Evolutionary conservation across 257 asterid genomes (phyloP), one percentile per base, ranked within the genome.

Genomic region (Penstemon davidsonii): DNA sequence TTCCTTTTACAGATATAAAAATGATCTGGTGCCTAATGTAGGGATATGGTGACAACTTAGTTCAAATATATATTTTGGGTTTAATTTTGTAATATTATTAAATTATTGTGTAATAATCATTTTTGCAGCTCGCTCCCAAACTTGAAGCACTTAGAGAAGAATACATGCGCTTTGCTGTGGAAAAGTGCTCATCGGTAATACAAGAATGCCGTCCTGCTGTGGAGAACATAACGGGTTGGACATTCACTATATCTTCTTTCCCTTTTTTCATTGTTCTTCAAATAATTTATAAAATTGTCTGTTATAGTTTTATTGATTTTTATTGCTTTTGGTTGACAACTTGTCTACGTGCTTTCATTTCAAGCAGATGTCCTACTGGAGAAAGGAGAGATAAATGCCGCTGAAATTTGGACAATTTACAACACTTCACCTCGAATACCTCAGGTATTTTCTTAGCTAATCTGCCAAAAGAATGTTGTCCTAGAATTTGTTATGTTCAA

Each of bases 111-210:
- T 15, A 59, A 6, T 60, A 43, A 64, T 67, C 41, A 74, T 76
- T 61, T 73, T 69, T 82, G 68, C 88, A 93, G 99, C 87, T 90
- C 61, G 90, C 92, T 78, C 64, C 96, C 53, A 90, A 93, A 87
- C 85, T 93, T 62, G 96, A 90, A 86, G 97, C 96, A 64, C 94
- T 93, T 45, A 83, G 97, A 79, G 95, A 90, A 67, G 99, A 93
- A 73, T 93, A 90, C 78, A 78, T 90, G 87, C 88, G 96, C 39
- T 93, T 80, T 82, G 88, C 96, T 13, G 84, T 90, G 75, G 99
- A 88, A 78, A 88, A 84, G 80, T 88, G 97, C 79, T 71, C 88
- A 55, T 79, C 86, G 57, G 81, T 85, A 51, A 57, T 93, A 60
- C 82, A 79, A 65, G 95, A 93, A 80, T 70, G 73, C 72, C 85